Percentiles rank a stretch among this genome's conserved stretches.
These are phyloP conservation scores for Rhizopogon roseolus DNA, from an alignment of 768 basidiomycete species.

Conservation along the genomic window DNA sequence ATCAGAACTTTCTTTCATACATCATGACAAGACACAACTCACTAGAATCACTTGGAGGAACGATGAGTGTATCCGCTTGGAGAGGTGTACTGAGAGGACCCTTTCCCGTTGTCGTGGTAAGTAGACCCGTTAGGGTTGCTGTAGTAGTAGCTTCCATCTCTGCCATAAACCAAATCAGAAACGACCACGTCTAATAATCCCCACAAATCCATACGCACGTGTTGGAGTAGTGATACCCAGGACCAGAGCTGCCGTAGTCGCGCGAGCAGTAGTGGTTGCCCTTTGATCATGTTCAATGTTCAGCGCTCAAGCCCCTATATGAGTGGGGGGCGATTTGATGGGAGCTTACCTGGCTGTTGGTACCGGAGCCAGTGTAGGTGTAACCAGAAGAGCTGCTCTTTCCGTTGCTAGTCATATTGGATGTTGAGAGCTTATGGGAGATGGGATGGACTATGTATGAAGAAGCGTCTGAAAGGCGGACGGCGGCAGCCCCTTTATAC, in stretches of 20 bases:
- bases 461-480: too few relatives aligned
- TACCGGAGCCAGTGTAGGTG: conserved; percentile 42
- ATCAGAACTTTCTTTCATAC: background rate
- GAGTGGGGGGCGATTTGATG: background rate
- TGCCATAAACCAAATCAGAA: conserved; percentile 9
- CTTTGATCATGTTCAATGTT: conserved; percentile 21
- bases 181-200: background rate
- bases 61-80: conserved; percentile 28
- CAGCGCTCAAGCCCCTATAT: background rate
- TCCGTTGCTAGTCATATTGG: conserved; percentile 1
- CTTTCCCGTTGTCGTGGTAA: conserved; percentile 50
- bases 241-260: conserved; percentile 35
- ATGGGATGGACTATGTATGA: background rate
- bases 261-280: conserved; percentile 62
- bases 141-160: conserved; percentile 62
- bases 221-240: conserved; percentile 62
- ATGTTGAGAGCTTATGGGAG: background rate
- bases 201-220: conserved; percentile 26
- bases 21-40: background rate
- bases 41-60: conserved; percentile 17
- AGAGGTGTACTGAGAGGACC: conserved; percentile 46
- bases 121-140: conserved; percentile 54
- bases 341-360: conserved; percentile 43
- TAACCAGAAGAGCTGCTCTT: conserved; percentile 20
- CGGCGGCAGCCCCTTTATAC: too few relatives aligned